A percentile compares a stretch with the other conserved stretches of the same genome.
Evolutionary conservation across 2,329 filamentous ascomycete genomes (phyloP).

Genomic region (Colletotrichum paranaense): DNA sequence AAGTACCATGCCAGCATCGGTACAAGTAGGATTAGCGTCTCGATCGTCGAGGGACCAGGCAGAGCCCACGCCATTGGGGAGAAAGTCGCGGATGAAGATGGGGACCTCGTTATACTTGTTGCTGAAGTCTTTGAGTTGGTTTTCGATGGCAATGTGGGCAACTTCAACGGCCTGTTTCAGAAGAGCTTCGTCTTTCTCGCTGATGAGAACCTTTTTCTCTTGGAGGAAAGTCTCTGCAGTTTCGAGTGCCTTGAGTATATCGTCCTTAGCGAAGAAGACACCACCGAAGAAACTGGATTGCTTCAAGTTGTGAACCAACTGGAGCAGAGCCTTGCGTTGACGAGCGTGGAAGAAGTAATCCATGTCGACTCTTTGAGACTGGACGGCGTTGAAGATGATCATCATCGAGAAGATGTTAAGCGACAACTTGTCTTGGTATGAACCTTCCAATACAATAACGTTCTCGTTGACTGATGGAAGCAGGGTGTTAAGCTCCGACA

Average conservation of each 20-base stretch:
- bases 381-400: constrained; percentile 87
- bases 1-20: constrained; percentile 61
- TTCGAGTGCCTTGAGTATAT: constrained; percentile 73
- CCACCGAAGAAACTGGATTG: constrained; percentile 89
- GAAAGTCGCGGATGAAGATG: constrained; percentile 74
- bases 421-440: constrained; percentile 84
- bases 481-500: constrained; percentile 75
- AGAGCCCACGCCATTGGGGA: constrained; percentile 65
- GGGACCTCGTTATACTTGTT: constrained; percentile 82
- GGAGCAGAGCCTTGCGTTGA: constrained; percentile 74
- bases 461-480: constrained; percentile 81
- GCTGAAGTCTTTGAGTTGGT: constrained; percentile 73
- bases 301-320: constrained; percentile 81
- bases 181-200: constrained; percentile 67
- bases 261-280: constrained; percentile 75
- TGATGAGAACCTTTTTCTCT: constrained; percentile 70
- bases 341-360: constrained; percentile 91
- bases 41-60: constrained; percentile 75
- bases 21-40: constrained; percentile 61
- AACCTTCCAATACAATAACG: constrained; percentile 80
- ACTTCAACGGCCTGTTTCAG: constrained; percentile 74
- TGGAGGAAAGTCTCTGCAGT: constrained; percentile 75
- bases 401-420: constrained; percentile 88
- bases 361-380: constrained; percentile 83
- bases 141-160: constrained; percentile 69